These are phyloP conservation scores for Calamus simplicifolius DNA, from an alignment of 176 grass and related monocot genomes.

Conservation along the genomic window DNA sequence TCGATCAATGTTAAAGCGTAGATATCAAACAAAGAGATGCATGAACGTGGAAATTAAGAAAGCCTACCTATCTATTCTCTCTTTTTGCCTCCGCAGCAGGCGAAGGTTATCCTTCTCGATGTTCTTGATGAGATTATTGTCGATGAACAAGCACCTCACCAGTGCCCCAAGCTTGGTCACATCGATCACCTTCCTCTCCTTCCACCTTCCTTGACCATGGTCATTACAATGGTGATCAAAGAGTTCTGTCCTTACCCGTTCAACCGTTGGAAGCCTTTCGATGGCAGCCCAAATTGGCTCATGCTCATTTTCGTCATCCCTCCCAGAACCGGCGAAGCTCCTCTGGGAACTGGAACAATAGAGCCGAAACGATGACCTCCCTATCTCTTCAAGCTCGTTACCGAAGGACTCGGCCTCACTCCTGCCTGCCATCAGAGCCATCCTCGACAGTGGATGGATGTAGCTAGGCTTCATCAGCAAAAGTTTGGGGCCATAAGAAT, in stretches of 20 bases:
- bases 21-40: too few relatives aligned
- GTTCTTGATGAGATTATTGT: conserved; percentile 46
- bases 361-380: conserved; percentile 24
- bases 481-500: too few relatives aligned
- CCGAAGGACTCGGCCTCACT: background rate
- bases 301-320: conserved; percentile 21
- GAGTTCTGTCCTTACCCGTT: conserved; percentile 37
- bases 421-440: conserved; percentile 7
- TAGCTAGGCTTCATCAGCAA: too few relatives aligned
- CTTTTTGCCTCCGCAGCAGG: conserved; percentile 56
- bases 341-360: conserved; percentile 19
- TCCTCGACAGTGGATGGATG: background rate
- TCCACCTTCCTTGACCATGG: background rate
- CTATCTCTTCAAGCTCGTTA: background rate
- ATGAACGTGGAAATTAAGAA: background rate
- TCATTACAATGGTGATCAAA: background rate
- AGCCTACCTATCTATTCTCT: conserved; percentile 46
- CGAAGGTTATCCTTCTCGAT: conserved; percentile 47
- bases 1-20: background rate
- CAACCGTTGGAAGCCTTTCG: conserved; percentile 42
- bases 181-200: conserved; percentile 22
- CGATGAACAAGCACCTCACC: conserved; percentile 34
- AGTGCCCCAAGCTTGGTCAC: conserved; percentile 37
- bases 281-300: conserved; percentile 56
- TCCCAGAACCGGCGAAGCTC: background rate